phyloP scores from a whole-genome alignment of 179 eudicot species.

The Sideroxylon spinosum region DNA sequence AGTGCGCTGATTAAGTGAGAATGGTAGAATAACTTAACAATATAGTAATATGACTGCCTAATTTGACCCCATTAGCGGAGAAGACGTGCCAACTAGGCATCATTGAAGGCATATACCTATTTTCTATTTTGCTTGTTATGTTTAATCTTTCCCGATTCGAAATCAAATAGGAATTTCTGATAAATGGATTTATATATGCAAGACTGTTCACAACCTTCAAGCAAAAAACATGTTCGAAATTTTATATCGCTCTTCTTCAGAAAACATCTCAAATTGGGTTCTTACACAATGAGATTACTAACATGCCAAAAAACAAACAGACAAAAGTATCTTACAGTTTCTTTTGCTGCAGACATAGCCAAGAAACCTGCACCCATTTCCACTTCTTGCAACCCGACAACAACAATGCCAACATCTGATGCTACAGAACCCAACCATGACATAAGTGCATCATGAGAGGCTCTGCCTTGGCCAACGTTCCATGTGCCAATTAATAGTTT shows the following conservation, averaged over 20 bases:
- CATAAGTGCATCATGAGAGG: slow-evolving; percentile 69
- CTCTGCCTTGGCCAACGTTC: slow-evolving; percentile 98
- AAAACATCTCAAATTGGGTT: not conserved
- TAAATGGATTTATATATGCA: no score
- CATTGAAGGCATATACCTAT: not conserved
- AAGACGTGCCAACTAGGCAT: slow-evolving; percentile 1
- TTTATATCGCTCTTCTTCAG: not conserved
- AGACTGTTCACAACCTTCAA: not conserved
- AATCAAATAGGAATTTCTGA: no score
- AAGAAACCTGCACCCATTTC: slow-evolving; percentile 99
- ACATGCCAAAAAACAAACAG: not conserved
- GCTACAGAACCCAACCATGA: slow-evolving; percentile 70
- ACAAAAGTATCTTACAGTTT: slow-evolving; percentile 61
- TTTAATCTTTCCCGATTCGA: no score
- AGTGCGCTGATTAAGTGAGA: not conserved
- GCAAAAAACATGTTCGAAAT: not conserved
- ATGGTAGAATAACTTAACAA: not conserved
- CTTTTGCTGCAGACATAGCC: slow-evolving; percentile 99
- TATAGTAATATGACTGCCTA: not conserved
- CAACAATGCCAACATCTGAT: slow-evolving; percentile 82
- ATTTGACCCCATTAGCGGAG: not conserved
- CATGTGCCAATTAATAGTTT: slow-evolving; percentile 87
- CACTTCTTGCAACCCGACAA: slow-evolving; percentile 96
- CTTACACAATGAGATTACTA: not conserved
- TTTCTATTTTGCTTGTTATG: no score